These are phyloP conservation scores for Corinectria fuckeliana DNA, from an alignment of 2,329 filamentous ascomycete genomes.

Conservation along the genomic window DNA sequence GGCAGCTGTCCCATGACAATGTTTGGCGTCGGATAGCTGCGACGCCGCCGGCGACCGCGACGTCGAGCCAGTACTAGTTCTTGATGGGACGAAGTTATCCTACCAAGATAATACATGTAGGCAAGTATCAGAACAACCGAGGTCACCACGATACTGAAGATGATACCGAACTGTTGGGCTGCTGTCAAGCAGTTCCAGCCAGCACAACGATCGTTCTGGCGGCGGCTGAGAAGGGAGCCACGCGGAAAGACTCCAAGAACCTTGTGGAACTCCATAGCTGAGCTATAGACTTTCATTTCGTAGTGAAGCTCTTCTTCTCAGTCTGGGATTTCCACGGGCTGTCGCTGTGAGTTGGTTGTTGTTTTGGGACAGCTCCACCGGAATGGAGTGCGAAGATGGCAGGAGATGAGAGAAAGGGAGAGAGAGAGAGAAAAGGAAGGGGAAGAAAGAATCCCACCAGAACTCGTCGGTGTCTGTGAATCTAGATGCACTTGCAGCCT, in stretches of 20 bases:
- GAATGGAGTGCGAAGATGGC: no score
- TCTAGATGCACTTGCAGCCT: neutral
- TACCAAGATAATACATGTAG: constrained; percentile 46
- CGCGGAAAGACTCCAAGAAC: neutral
- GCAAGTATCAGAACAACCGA: constrained; percentile 38
- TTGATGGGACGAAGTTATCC: constrained; percentile 24
- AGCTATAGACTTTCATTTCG: neutral
- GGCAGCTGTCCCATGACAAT: constrained; percentile 25
- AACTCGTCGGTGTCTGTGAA: neutral
- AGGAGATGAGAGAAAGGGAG: neutral
- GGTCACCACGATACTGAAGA: constrained; percentile 45
- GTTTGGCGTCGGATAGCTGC: neutral
- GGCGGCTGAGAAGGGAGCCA: neutral
- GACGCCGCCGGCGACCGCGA: constrained; percentile 8
- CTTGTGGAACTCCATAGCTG: no score
- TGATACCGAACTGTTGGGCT: constrained; percentile 47
- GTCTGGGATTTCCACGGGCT: neutral
- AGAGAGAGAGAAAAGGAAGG: neutral
- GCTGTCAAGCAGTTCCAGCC: constrained; percentile 50
- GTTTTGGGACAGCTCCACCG: neutral
- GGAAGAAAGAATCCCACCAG: no score
- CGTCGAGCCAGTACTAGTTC: constrained; percentile 15
- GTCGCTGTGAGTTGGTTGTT: neutral
- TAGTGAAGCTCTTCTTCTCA: neutral
- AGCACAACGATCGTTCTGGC: constrained; percentile 32